Base-by-base conservation (phyloP, 2,329 filamentous ascomycete genomes). In the Penicillium thymicola region DNA sequence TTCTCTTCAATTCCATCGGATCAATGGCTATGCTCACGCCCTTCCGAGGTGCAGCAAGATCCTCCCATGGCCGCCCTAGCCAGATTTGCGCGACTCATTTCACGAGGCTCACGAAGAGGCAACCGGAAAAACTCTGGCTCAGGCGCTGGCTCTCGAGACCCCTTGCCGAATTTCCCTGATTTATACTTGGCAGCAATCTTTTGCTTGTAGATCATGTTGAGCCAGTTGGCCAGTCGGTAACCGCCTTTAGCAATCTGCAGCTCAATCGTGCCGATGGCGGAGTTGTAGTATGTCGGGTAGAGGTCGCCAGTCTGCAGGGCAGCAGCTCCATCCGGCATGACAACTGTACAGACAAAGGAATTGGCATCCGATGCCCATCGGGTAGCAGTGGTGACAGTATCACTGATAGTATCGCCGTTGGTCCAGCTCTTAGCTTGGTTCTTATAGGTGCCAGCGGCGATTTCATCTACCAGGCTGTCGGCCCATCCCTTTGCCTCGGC, bases 341-440 rank as follows among this genome's bases (percentile, higher is more conserved):
- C 87, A 65, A 85, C 80, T 2, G 79, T 78, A 71, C 88, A 91
- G 37, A 91, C 81, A 64, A 82, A 80, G 9, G 78, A 75, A 69
- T 91, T 91, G 7, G 83, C 79, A 72, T 90, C 85, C 25, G 76
- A 76, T 2, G 87, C 87, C 88, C 87, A 90, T 2, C 67, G 67
- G 70, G 89, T 74, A 5, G 83, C 82, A 10, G 85, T 87, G 14
- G 73, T 71, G 37, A 81, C 75, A 1, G 82, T 76, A 61, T 86
- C 78, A 40, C 73, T 73, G 46, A 88, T 75, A 60, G 84, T 74
- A 48, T 87, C 68, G n/a, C 81, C 82, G 44, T 79, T 73, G 36
- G 85, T 68, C 87, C 87, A 90, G 10, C 65, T 68, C 2, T 75
- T 69, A 54, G 79, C 83, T 48, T 79, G 71, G 2, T 70, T 68